Evolutionary conservation across 1,284 basidiomycete genomes (phyloP).

Genomic region (Tylopilus sp.): DNA sequence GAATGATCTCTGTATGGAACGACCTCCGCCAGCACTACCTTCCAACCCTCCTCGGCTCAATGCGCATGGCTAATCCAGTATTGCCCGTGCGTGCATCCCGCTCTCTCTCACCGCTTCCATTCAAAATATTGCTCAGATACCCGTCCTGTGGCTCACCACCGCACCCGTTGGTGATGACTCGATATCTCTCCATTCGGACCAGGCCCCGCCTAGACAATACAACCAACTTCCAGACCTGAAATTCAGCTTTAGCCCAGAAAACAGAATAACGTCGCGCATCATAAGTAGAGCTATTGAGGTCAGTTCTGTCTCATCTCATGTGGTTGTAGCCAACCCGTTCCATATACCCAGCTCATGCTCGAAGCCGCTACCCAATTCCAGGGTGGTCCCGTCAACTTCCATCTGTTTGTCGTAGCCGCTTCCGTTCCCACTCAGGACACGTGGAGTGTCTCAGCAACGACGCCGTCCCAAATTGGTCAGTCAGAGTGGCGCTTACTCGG

Average conservation of each 20-base stretch:
- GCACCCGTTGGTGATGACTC: constrained; percentile 36
- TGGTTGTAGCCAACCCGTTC: background rate
- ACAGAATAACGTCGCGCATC: constrained; percentile 42
- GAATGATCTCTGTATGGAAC: constrained; percentile 49
- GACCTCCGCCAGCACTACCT: constrained; percentile 55
- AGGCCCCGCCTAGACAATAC: constrained; percentile 30
- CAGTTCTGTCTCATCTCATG: constrained; percentile 7
- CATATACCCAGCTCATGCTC: constrained; percentile 24
- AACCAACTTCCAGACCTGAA: constrained; percentile 42
- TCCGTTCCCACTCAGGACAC: constrained; percentile 40
- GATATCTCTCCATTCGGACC: constrained; percentile 22
- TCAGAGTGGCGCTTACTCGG: constrained; percentile 43
- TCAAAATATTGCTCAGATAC: constrained; percentile 31
- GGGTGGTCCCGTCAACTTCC: constrained; percentile 41
- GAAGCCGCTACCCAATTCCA: constrained; percentile 33
- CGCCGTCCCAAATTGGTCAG: constrained; percentile 25
- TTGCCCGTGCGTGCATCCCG: constrained; percentile 33
- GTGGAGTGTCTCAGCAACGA: constrained; percentile 27
- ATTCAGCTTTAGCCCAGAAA: constrained; percentile 42
- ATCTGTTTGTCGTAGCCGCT: constrained; percentile 56
- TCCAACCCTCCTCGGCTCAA: constrained; percentile 44
- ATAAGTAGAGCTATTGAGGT: constrained; percentile 47
- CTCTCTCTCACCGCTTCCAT: no score
- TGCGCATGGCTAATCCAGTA: constrained; percentile 37
- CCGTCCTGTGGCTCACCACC: constrained; percentile 40